Conservation (phyloP, 2,329 filamentous ascomycete species). For the Alternaria viburni region DNA sequence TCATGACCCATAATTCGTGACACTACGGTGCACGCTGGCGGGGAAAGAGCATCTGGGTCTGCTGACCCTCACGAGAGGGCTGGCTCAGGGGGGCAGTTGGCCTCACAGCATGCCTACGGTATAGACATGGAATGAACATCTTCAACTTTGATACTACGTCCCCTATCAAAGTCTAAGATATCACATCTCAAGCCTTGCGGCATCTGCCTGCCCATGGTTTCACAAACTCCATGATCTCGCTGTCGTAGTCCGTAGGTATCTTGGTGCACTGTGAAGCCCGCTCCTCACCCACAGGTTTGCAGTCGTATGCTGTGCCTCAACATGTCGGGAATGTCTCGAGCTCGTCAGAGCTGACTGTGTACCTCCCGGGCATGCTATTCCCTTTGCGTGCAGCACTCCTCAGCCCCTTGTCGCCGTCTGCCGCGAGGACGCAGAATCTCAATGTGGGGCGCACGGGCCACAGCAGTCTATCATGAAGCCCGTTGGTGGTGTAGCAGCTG, state of each 20-base stretch:
- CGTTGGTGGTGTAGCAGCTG: background rate
- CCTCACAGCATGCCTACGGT: background rate
- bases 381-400: background rate
- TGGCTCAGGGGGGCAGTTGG: background rate
- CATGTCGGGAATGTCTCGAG: background rate
- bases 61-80: background rate
- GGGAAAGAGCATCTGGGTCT: background rate
- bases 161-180: slow-evolving; percentile 9
- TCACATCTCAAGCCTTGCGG: background rate
- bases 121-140: background rate
- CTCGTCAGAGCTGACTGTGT: background rate
- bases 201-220: background rate
- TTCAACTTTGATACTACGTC: slow-evolving; percentile 3
- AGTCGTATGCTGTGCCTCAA: background rate
- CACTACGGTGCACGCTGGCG: background rate
- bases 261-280: background rate
- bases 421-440: background rate
- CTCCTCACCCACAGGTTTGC: background rate
- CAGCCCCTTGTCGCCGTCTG: background rate
- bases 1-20: background rate
- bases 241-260: background rate
- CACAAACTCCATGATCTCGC: background rate
- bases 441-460: slow-evolving; percentile 12
- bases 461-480: slow-evolving; percentile 4
- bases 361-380: background rate